Evolutionary conservation across 306 rosid species (phyloP), one percentile per base, ranked within the genome.

Genomic region (Gastrolobium villosum): DNA sequence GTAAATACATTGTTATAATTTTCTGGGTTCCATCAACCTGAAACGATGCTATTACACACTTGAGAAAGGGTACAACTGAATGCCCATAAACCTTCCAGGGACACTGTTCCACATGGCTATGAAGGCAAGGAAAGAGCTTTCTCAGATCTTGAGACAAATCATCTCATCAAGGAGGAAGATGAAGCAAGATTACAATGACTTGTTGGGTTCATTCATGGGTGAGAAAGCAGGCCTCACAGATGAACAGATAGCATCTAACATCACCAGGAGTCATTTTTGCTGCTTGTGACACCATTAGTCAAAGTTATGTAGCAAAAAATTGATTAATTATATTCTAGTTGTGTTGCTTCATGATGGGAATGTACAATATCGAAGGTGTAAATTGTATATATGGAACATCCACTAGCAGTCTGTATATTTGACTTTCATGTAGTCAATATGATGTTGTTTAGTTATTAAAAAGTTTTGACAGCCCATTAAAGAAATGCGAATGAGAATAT

Each of bases 231-330:
- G 93, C 44, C 96, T 95, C 63, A 90, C 83, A 11, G 99, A 95
- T 72, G 89, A 87, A 3, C 97, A 95, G 43, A 91, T 95, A 6
- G 87, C 92, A 40, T 97, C 92, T 67, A 95, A 95, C 77, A 75
- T 91, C n/a, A 95, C 92, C 30, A n/a, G 99, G 99, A 28, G 91
- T 92, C 32, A 89, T 95, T 59, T 94, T 94, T 57, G 99, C 99
- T 1, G 99, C 99, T 37, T 89, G 97, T 10, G 99, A 94, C 65
- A 94, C 99, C 26, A 95, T n/a, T n/a, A n/a, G n/a, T n/a, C n/a
- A n/a, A n/a, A n/a, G n/a, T n/a, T n/a, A n/a, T n/a, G n/a, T n/a
- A n/a, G n/a, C n/a, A n/a, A n/a, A n/a, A n/a, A n/a, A n/a, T n/a
- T n/a, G n/a, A n/a, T n/a, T n/a, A n/a, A n/a, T n/a, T n/a, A n/a